Evolutionary conservation across 2,329 filamentous ascomycete species (phyloP).

Genomic region (Scedosporium dehoogii): DNA sequence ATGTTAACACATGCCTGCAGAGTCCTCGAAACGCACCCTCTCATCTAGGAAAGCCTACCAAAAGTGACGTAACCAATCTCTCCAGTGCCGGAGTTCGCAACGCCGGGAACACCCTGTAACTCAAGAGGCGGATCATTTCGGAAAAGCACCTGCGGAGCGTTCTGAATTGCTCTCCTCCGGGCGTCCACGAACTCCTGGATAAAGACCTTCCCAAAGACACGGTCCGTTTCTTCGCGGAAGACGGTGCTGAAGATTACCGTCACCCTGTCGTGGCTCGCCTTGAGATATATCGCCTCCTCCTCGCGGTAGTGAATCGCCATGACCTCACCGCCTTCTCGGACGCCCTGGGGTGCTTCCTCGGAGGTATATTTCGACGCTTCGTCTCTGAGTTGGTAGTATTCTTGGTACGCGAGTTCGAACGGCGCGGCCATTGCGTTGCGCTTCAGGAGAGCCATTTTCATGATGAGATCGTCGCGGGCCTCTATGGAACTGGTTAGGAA

Average conservation of each 20-base stretch:
- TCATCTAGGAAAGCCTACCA: conserved; percentile 44
- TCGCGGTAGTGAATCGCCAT: conserved; percentile 98
- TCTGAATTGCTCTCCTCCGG: conserved; percentile 87
- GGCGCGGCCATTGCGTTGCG: conserved; percentile 98
- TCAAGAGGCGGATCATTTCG: conserved; percentile 89
- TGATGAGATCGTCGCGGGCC: conserved; percentile 74
- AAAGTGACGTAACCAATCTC: conserved; percentile 98
- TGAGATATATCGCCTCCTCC: conserved; percentile 97
- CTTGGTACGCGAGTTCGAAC: conserved; percentile 93
- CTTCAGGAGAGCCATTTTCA: conserved; percentile 83
- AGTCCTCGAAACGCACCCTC: not conserved
- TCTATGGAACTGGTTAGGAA: conserved; percentile 40
- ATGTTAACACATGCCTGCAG: not conserved
- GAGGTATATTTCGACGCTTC: conserved; percentile 87
- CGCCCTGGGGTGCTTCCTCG: conserved; percentile 85
- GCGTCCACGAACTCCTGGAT: conserved; percentile 98
- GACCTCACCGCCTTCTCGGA: conserved; percentile 80
- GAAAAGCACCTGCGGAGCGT: conserved; percentile 95
- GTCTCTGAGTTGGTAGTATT: conserved; percentile 77
- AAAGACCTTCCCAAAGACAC: conserved; percentile 96
- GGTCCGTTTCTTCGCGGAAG: conserved; percentile 94
- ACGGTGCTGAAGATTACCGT: conserved; percentile 99
- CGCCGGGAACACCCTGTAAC: conserved; percentile 75
- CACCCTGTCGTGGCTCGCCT: conserved; percentile 92
- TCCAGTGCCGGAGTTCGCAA: conserved; percentile 63